Evolutionary conservation across 305 asterid species (phyloP), one percentile per base, ranked within the genome.

Genomic region (Fraxinus platypoda): DNA sequence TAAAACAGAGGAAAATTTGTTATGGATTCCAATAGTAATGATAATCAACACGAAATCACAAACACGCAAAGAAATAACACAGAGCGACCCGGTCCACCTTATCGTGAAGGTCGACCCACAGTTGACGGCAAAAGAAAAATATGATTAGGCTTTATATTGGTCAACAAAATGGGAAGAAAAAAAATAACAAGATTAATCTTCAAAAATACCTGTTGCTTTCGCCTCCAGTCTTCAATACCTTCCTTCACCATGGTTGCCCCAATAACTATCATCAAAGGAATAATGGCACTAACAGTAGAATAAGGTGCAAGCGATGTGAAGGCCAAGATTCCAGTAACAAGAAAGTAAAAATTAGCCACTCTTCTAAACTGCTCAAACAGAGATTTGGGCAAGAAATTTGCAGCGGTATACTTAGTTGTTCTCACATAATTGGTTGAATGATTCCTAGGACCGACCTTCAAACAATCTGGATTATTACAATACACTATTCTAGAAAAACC

Each of bases 311-410:
- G 86, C 0, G 85, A 1, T 21, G 98, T 95, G 90, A 95, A 95
- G 46, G 98, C 76, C 90, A 95, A 83, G 68, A 82, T 70, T 33
- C 97, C 98, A 77, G 84, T 87, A 34, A 95, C 97, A 80, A 95
- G 93, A 80, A 95, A 95, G 88, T 87, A 95, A 75, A 95, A 95
- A 76, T 95, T 95, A 73, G 98, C 98, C 83, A 94, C 97, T 81
- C 98, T 95, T 74, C 98, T 91, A 76, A 95, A 95, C 97, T 95
- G 98, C 89, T 95, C 98, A 88, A 94, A 95, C 87, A 95, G 87
- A 64, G 98, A 84, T 77, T 95, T 95, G 0, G 98, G 98, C 83
- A 95, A 83, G 90, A 95, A 95, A 78, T 95, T 88, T 71, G 95
- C 94, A 83, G 92, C 81, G 11, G 97, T 95, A 73, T 95, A 95